Base-by-base conservation (phyloP, 225 moss, liverwort and hornwort species). In the Bryum argenteum region DNA sequence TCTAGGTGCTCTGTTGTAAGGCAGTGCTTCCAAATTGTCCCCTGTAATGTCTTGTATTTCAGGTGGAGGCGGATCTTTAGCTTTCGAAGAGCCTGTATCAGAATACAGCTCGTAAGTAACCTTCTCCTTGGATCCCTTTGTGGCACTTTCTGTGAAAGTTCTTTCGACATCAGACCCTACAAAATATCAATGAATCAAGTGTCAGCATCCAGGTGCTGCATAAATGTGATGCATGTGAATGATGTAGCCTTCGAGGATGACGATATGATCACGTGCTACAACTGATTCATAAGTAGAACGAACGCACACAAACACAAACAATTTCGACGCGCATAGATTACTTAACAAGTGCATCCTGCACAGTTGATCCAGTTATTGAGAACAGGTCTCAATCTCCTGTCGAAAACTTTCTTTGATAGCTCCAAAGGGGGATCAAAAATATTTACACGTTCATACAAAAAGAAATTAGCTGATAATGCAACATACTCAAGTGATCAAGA, bases 1-100 rank as follows among this genome's bases (percentile, higher is more conserved):
- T 44, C 79, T 67, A 5, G 63, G 28, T 9, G 59, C 45, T 79
- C 62, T 73, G 28, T 38, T 76, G 55, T 6, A 24, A 51, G 64
- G 48, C 4, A 68, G 58, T 20, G 77, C 71, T 61, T 55, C 77
- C 58, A 66, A 47, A 54, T 67, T 54, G 18, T 71, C 71, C n/a
- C 47, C 59, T 63, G 82, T 62, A 62, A 82, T 42, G 22, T 85
- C 82, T 71, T 77, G 60, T 67, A 79, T 77, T 48, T 54, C n/a
- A 50, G 85, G 85, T 19, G 82, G 85, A 74, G 85, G 82, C 54
- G 82, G 82, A 54, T 77, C 77, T 67, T 58, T 48, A 39, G 28
- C 6, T 60, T 77, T 71, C 7, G 67, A 68, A 42, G 47, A 71
- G 54, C 56, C 12, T 40, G 43, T 65, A 39, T 22, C 12, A 48